Evolutionary conservation across 148 eudicot genomes (phyloP).

Genomic region (Heliosperma pusillum): DNA sequence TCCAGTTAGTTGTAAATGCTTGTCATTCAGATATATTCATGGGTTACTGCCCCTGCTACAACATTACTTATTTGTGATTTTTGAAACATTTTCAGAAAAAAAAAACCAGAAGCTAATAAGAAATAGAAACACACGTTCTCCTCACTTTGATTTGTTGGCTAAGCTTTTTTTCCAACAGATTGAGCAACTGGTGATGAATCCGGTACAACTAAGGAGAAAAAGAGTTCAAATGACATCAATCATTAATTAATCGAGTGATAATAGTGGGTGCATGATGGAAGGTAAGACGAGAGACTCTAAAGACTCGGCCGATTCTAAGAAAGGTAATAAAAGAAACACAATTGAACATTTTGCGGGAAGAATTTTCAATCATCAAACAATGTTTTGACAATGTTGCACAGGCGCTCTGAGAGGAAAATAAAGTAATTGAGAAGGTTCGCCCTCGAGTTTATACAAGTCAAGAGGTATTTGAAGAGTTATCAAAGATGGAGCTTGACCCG

Average conservation of each 20-base stretch:
- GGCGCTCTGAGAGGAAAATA: slow-evolving; percentile 5
- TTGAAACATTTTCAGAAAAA: not conserved
- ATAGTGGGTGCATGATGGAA: too few relatives aligned
- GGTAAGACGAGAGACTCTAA: too few relatives aligned
- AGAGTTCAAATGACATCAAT: too few relatives aligned
- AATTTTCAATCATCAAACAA: not conserved
- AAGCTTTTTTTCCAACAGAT: not conserved
- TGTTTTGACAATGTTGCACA: slow-evolving; percentile 2
- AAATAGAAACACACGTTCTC: slow-evolving; percentile 3
- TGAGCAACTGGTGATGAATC: not conserved
- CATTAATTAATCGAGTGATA: too few relatives aligned
- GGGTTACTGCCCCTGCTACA: too few relatives aligned
- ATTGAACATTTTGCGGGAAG: not conserved
- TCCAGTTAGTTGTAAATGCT: too few relatives aligned
- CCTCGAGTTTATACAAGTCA: not conserved
- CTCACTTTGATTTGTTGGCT: not conserved
- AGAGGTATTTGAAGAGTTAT: slow-evolving; percentile 8
- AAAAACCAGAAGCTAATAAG: slow-evolving; percentile 1
- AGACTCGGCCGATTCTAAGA: too few relatives aligned
- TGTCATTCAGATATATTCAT: too few relatives aligned
- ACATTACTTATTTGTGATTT: too few relatives aligned
- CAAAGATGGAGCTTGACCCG: not conserved
- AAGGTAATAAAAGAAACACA: not conserved
- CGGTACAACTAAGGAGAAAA: too few relatives aligned
- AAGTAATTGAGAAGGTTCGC: not conserved